Evolutionary conservation across 2,329 filamentous ascomycete genomes (phyloP).

Genomic region (Verticillium nubilum): DNA sequence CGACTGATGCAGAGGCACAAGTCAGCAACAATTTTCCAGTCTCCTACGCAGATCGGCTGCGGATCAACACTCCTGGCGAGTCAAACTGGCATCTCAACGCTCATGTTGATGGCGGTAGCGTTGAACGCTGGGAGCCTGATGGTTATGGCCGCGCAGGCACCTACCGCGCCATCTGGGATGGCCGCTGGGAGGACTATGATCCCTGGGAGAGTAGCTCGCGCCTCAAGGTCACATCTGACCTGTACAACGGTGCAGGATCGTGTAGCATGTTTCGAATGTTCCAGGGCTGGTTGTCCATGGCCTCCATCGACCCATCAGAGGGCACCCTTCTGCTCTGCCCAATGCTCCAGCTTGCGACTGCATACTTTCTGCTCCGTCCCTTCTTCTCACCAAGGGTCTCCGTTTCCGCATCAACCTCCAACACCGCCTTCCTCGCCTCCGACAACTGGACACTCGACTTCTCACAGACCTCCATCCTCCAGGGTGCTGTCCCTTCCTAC

Average conservation of each 20-base stretch:
- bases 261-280: conserved; percentile 57
- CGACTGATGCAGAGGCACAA: conserved; percentile 48
- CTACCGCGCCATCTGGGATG: conserved; percentile 48
- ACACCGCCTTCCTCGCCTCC: conserved; percentile 30
- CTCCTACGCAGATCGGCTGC: conserved; percentile 63
- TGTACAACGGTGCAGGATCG: conserved; percentile 53
- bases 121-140: conserved; percentile 66
- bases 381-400: conserved; percentile 54
- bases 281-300: conserved; percentile 50
- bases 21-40: conserved; percentile 58
- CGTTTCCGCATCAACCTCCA: conserved; percentile 24
- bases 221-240: conserved; percentile 46
- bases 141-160: conserved; percentile 58
- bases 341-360: conserved; percentile 55
- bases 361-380: conserved; percentile 72
- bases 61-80: conserved; percentile 54
- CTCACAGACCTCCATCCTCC: conserved; percentile 46
- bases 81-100: conserved; percentile 50
- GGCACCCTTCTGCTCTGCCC: conserved; percentile 72
- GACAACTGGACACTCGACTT: conserved; percentile 51
- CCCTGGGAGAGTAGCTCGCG: conserved; percentile 50
- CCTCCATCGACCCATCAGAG: conserved; percentile 56
- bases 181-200: conserved; percentile 50
- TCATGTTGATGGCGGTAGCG: conserved; percentile 64
- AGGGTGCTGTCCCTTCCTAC: conserved; percentile 64